These are phyloP conservation scores for Quercus variabilis DNA, from an alignment of 306 rosid species.

Conservation along the genomic window DNA sequence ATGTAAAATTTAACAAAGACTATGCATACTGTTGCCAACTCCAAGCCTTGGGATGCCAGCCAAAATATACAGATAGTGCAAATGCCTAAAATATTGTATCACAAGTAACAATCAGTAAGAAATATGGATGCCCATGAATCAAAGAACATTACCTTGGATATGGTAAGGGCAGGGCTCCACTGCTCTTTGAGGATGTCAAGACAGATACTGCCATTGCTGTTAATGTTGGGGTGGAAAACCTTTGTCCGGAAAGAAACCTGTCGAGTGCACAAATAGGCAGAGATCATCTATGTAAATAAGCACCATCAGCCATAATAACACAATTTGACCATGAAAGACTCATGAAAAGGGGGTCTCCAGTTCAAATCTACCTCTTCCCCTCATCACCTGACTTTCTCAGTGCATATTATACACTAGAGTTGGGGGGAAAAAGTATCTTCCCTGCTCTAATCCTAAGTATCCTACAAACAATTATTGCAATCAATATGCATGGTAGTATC, in stretches of 20 bases:
- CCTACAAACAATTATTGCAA: too few species aligned
- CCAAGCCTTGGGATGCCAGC: background rate
- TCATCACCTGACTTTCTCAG: too few species aligned
- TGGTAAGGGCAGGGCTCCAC: conserved; percentile 61
- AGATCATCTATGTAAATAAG: background rate
- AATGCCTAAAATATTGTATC: background rate
- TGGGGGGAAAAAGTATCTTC: too few species aligned
- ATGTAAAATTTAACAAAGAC: background rate
- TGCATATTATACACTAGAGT: too few species aligned
- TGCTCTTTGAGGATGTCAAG: conserved; percentile 59
- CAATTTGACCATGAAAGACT: too few species aligned
- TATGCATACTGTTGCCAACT: background rate
- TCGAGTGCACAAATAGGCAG: background rate
- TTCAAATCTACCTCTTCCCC: background rate
- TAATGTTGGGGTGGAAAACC: conserved; percentile 54
- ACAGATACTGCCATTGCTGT: conserved; percentile 56
- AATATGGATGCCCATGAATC: background rate
- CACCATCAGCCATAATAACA: background rate
- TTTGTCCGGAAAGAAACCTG: conserved; percentile 59
- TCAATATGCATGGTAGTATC: too few species aligned
- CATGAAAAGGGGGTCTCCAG: background rate
- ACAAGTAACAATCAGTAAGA: background rate
- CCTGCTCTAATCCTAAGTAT: too few species aligned
- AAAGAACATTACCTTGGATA: conserved; percentile 35
- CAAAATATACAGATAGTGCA: background rate